phyloP scores from a whole-genome alignment of 345 rosid genomes.

The Murraya paniculata region DNA sequence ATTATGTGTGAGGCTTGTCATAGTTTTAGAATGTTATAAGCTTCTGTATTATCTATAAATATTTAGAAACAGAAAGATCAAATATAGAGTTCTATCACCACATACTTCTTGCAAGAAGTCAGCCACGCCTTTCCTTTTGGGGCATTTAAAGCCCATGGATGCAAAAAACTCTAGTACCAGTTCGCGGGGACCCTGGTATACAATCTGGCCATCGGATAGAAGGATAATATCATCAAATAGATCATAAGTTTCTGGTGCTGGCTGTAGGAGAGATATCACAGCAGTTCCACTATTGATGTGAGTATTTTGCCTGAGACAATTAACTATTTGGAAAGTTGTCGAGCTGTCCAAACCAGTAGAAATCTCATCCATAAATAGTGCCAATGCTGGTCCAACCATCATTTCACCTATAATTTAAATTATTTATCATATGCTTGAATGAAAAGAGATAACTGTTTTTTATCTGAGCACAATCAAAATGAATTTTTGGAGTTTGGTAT shows the following conservation, averaged over 20 bases:
- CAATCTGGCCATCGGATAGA: conserved; percentile 59
- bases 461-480: neutral
- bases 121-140: conserved; percentile 70
- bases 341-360: conserved; percentile 84
- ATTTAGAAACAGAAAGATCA: neutral
- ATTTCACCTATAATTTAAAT: conserved; percentile 52
- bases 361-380: conserved; percentile 73
- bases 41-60: too few species aligned
- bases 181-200: conserved; percentile 73
- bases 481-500: neutral
- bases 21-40: neutral
- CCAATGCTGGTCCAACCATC: conserved; percentile 70
- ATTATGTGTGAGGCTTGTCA: neutral
- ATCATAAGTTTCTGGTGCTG: conserved; percentile 74
- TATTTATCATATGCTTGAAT: neutral
- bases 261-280: conserved; percentile 76
- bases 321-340: conserved; percentile 65
- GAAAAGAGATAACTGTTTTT: neutral
- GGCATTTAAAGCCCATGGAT: conserved; percentile 68
- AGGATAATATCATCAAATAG: conserved; percentile 74
- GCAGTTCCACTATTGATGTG: conserved; percentile 60
- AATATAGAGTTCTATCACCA: neutral
- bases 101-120: conserved; percentile 84
- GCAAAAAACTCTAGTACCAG: conserved; percentile 53
- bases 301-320: conserved; percentile 49